Conservation (phyloP, 2,329 filamentous ascomycete genomes). For the Claviceps digitariae region DNA sequence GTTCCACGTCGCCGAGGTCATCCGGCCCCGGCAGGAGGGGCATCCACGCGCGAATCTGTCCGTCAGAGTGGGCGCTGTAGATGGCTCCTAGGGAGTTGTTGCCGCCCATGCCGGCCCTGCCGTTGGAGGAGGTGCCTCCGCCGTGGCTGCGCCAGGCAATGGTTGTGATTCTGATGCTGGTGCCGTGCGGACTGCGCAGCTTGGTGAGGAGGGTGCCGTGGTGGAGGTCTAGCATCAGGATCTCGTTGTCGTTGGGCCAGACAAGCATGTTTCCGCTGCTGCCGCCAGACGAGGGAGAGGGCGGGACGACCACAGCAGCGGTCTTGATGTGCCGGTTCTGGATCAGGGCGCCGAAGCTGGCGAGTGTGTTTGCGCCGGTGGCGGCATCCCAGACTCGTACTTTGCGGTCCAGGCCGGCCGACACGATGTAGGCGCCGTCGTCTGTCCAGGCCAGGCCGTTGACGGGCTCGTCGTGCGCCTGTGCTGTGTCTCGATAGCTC, state of each 20-base stretch:
- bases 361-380: constrained; percentile 74
- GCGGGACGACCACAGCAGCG: constrained; percentile 48
- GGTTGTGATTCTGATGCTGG: constrained; percentile 53
- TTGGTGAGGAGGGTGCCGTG: constrained; percentile 61
- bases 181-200: constrained; percentile 49
- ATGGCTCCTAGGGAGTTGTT: constrained; percentile 40
- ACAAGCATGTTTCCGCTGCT: constrained; percentile 51
- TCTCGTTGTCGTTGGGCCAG: constrained; percentile 70
- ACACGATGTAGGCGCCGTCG: constrained; percentile 62
- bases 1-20: constrained; percentile 32
- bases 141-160: constrained; percentile 58
- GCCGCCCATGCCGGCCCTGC: constrained; percentile 42
- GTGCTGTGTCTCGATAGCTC: constrained; percentile 35
- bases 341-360: constrained; percentile 72
- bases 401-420: constrained; percentile 68
- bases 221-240: constrained; percentile 67
- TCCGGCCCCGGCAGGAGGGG: constrained; percentile 42
- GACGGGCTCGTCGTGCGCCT: constrained; percentile 68
- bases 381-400: constrained; percentile 78
- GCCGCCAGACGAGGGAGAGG: constrained; percentile 31
- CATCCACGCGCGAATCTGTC: constrained; percentile 68
- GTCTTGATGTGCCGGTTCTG: constrained; percentile 57
- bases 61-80: constrained; percentile 74
- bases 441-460: constrained; percentile 80
- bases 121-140: constrained; percentile 35